A percentile compares a stretch with the other conserved stretches of the same genome.
Evolutionary conservation across 1,139 yeast species (phyloP).

Genomic region (Hyphopichia pseudoburtonii): DNA sequence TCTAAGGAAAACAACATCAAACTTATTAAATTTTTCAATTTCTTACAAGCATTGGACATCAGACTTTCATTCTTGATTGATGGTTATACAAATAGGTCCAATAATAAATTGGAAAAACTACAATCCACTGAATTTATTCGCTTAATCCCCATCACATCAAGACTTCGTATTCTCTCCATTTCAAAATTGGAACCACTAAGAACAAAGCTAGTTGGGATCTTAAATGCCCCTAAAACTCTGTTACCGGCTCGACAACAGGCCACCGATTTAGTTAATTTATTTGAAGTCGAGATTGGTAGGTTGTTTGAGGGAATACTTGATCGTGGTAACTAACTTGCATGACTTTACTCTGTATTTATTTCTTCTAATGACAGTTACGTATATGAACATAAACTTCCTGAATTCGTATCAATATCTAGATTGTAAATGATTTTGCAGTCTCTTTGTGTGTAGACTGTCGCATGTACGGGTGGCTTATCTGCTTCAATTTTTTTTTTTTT

Average conservation of each 20-base stretch:
- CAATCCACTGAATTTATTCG: conserved; percentile 49
- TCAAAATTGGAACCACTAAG: conserved; percentile 17
- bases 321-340: too few relatives aligned
- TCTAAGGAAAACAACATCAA: conserved; percentile 13
- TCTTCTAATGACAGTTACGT: too few relatives aligned
- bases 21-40: conserved; percentile 31
- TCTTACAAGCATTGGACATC: conserved; percentile 45
- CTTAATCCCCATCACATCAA: conserved; percentile 43
- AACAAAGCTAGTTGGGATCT: conserved; percentile 8
- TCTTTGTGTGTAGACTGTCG: too few relatives aligned
- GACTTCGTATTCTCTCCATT: conserved; percentile 42
- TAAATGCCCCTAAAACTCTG: conserved; percentile 2
- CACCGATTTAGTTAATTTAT: conserved; percentile 19
- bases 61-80: conserved; percentile 41
- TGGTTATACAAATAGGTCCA: conserved; percentile 23
- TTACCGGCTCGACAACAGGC: conserved; percentile 10
- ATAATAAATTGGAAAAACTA: conserved; percentile 14
- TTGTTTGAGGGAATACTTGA: conserved; percentile 43
- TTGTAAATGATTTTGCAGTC: too few relatives aligned
- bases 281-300: conserved; percentile 37
- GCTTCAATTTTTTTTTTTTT: neutral
- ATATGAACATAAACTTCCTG: too few relatives aligned
- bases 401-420: too few relatives aligned
- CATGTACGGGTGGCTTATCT: neutral
- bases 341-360: too few relatives aligned